These are phyloP conservation scores for Atalantia buxifolia DNA, from an alignment of 345 rosid genomes.

Conservation along the genomic window DNA sequence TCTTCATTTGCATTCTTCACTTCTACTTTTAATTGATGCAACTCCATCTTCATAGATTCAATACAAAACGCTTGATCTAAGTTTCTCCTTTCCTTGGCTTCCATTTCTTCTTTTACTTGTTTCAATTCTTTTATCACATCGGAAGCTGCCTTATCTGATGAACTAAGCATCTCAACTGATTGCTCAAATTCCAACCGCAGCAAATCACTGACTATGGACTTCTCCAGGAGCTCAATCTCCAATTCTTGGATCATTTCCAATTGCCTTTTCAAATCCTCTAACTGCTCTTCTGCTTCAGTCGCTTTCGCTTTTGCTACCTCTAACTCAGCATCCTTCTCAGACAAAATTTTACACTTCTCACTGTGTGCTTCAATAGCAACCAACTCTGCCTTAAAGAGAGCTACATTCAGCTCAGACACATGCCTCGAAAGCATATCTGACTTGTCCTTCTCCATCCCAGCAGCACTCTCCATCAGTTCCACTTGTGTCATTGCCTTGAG, in stretches of 20 bases:
- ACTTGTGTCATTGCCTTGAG: conserved; percentile 29
- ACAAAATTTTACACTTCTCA: conserved; percentile 20
- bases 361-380: conserved; percentile 24
- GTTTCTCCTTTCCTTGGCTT: conserved; percentile 24
- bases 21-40: conserved; percentile 22
- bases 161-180: conserved; percentile 18
- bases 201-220: conserved; percentile 19
- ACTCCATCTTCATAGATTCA: conserved; percentile 26
- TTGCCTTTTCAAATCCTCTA: conserved; percentile 25
- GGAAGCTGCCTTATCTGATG: conserved; percentile 27
- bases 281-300: conserved; percentile 19
- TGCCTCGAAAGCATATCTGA: conserved; percentile 29
- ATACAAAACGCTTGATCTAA: conserved; percentile 27
- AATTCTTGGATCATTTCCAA: conserved; percentile 24
- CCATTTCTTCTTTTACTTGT: conserved; percentile 22
- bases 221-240: conserved; percentile 31
- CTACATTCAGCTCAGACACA: conserved; percentile 27
- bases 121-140: conserved; percentile 16
- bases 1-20: conserved; percentile 24
- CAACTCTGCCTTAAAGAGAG: conserved; percentile 19
- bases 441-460: conserved; percentile 36
- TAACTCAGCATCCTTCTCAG: conserved; percentile 28
- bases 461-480: conserved; percentile 34
- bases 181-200: conserved; percentile 24
- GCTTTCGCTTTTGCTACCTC: conserved; percentile 13